Evolutionary conservation across 148 eudicot genomes (phyloP), one percentile per base, ranked within the genome.

Genomic region (Diospyros kaki): DNA sequence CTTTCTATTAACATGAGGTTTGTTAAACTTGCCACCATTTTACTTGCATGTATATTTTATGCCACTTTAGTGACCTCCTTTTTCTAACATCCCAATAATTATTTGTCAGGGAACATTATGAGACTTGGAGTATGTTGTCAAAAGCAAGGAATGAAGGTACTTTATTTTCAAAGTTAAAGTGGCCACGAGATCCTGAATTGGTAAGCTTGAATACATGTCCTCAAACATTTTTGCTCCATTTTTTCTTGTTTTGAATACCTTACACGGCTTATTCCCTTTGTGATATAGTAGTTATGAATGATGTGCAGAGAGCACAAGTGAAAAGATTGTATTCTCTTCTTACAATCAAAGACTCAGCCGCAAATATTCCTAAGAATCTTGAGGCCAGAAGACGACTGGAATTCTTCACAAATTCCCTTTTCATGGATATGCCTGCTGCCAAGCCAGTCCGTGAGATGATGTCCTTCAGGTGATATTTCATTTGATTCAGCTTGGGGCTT

Each of bases 341-440:
- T 72, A 90, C 97, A 40, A 89, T 91, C 77, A 91, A 96, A 79
- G 99, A 93, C 69, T 95, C 99, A 18, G 98, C 94, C 41, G 93
- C 89, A 71, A 88, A 88, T 64, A 73, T 96, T 67, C 99, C 99
- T 39, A 86, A 68, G 68, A 96, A 96, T 79, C 92, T 96, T 51
- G 99, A 96, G 84, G 99, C 99, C 60, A 84, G 88, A 56, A 84
- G 98, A 69, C 84, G 99, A 78, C 86, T 96, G 72, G 77, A 88
- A 65, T 96, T 89, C 76, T 96, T 96, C 84, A 89, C 98, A 15
- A 96, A 96, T 81, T 96, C 99, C 43, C 88, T 96, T 76, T 89
- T 96, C 80, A 96, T 96, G 99, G 88, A 91, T 40, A 89, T 96
- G 93, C 98, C 98, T 66, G 68, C 17, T 53, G 73, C 93, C 40